Evolutionary conservation across 805 yeast genomes (phyloP).

Genomic region (Torulaspora microellipsoides): DNA sequence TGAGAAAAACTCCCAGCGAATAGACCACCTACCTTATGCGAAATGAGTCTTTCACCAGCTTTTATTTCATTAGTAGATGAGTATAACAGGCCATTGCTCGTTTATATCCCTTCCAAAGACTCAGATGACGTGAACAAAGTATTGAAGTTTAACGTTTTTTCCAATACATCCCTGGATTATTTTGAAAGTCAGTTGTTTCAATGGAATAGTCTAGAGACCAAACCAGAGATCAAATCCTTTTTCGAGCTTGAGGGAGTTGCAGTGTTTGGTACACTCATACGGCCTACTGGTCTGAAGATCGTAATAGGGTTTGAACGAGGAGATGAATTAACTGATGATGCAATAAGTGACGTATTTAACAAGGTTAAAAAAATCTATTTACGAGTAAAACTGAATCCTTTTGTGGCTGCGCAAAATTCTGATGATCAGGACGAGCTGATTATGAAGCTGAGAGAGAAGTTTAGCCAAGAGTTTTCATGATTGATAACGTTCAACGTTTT

Average conservation of each 20-base stretch:
- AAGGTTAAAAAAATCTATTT: conserved; percentile 25
- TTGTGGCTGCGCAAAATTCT: conserved; percentile 6
- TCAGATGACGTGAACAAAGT: conserved; percentile 20
- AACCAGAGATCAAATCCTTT: conserved; percentile 19
- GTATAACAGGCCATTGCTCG: conserved; percentile 25
- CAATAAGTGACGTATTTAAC: conserved; percentile 19
- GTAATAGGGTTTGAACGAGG: conserved; percentile 25
- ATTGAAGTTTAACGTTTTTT: conserved; percentile 30
- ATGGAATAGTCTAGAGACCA: conserved; percentile 19
- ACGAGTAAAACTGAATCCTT: conserved; percentile 28
- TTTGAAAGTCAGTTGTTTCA: conserved; percentile 28
- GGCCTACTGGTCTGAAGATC: conserved; percentile 30
- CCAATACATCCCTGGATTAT: conserved; percentile 33
- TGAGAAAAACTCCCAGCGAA: too few relatives aligned
- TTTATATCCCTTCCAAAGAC: conserved; percentile 20
- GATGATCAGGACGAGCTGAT: conserved; percentile 13
- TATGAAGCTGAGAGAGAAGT: conserved; percentile 16
- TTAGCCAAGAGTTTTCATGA: conserved; percentile 12
- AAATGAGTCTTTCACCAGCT: conserved; percentile 10
- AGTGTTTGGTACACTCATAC: conserved; percentile 30
- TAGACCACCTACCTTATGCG: not conserved
- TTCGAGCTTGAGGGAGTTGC: conserved; percentile 30
- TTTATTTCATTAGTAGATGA: conserved; percentile 29
- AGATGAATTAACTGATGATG: conserved; percentile 8
- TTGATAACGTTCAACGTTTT: conserved; percentile 1